Conservation (phyloP, 768 basidiomycete genomes). For the Saitozyma sp. region DNA sequence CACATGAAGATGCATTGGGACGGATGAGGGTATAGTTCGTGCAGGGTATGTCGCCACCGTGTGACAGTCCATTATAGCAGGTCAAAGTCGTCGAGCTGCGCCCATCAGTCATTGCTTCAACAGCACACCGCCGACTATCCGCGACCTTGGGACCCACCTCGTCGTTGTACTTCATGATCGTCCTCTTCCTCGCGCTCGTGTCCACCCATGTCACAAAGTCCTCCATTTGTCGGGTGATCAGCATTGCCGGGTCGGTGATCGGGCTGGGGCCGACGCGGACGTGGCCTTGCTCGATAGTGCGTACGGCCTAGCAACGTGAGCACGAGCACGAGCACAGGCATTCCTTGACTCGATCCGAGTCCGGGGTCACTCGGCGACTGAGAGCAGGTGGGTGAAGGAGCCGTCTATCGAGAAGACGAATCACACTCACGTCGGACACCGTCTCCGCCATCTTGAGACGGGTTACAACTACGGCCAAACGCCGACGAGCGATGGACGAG, state of each 20-base stretch:
- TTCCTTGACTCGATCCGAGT: too few relatives aligned
- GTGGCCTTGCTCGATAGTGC: constrained; percentile 98
- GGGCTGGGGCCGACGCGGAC: constrained; percentile 95
- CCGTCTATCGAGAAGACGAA: neutral
- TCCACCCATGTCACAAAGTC: constrained; percentile 99
- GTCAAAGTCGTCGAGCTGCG: constrained; percentile 91
- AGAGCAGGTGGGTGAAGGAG: neutral
- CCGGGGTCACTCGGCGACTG: neutral
- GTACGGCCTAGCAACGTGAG: constrained; percentile 70
- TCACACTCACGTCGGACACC: constrained; percentile 76
- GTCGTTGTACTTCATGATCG: constrained; percentile 94
- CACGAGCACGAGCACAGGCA: neutral
- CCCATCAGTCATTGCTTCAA: neutral
- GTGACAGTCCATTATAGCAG: constrained; percentile 59
- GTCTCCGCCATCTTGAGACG: constrained; percentile 93
- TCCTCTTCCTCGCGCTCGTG: constrained; percentile 92
- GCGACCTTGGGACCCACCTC: constrained; percentile 60
- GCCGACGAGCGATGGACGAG: constrained; percentile 85
- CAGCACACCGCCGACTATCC: neutral
- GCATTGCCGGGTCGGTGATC: constrained; percentile 91
- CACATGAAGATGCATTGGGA: too few relatives aligned
- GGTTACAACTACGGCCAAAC: constrained; percentile 89
- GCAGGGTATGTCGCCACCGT: neutral
- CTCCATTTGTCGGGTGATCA: constrained; percentile 97
- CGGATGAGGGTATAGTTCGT: neutral